phyloP scores from a whole-genome alignment of 2,329 filamentous ascomycete species.

The Cryphonectria parasitica region DNA sequence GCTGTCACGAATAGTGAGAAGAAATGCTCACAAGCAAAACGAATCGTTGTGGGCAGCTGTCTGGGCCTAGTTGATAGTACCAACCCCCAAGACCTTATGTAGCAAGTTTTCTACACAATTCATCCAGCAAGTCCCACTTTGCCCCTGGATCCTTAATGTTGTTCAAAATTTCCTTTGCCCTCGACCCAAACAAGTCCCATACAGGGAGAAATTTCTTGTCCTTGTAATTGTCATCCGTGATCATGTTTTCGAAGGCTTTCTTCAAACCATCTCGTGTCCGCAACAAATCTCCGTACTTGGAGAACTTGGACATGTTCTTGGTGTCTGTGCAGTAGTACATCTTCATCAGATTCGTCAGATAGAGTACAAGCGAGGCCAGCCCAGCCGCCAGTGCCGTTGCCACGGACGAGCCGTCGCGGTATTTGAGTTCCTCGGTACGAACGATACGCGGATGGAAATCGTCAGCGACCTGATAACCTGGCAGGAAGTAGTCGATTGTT shows the following conservation, averaged over 20 bases:
- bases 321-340: background rate
- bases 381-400: slow-evolving; percentile 17
- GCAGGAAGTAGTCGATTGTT: slow-evolving; percentile 12
- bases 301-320: background rate
- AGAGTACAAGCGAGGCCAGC: slow-evolving; percentile 2
- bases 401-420: slow-evolving; percentile 15
- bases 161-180: background rate
- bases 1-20: no score
- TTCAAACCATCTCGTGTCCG: background rate
- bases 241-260: slow-evolving; percentile 12
- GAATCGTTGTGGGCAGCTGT: no score
- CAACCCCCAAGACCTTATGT: background rate
- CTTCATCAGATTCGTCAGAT: slow-evolving; percentile 7
- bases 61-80: no score
- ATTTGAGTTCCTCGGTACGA: background rate
- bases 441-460: slow-evolving; percentile 2
- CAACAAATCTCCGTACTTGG: background rate
- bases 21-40: no score
- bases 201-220: slow-evolving; percentile 11
- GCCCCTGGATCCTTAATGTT: background rate
- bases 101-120: background rate
- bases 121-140: background rate
- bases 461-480: slow-evolving; percentile 9
- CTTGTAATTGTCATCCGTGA: slow-evolving; percentile 9
- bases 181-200: slow-evolving; percentile 8